A percentile compares a stretch with the other conserved stretches of the same genome.
phyloP scores from a whole-genome alignment of 805 yeast genomes.

The Cyberlindnera mississippiensis region DNA sequence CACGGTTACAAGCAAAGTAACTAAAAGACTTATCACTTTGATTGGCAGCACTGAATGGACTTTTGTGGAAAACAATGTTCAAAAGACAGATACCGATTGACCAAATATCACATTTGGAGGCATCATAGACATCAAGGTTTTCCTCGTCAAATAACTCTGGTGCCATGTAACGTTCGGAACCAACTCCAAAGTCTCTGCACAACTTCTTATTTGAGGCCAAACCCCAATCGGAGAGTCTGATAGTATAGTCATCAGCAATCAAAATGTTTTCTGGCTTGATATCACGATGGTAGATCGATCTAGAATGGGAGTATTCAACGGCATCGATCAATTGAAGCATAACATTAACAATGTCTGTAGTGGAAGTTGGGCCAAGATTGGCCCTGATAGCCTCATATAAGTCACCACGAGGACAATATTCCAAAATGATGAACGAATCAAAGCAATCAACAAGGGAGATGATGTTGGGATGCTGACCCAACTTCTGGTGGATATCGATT shows the following conservation, averaged over 20 bases:
- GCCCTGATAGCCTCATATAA: slow-evolving; percentile 72
- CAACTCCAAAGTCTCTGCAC: slow-evolving; percentile 78
- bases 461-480: slow-evolving; percentile 56
- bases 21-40: slow-evolving; percentile 76
- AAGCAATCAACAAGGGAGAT: slow-evolving; percentile 59
- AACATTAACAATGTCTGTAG: slow-evolving; percentile 47
- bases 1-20: slow-evolving; percentile 84
- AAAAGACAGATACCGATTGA: slow-evolving; percentile 79
- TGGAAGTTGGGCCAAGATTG: slow-evolving; percentile 51
- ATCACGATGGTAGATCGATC: slow-evolving; percentile 76
- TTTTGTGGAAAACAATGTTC: slow-evolving; percentile 82
- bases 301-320: slow-evolving; percentile 65
- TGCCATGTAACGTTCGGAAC: slow-evolving; percentile 91
- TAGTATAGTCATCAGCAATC: slow-evolving; percentile 46
- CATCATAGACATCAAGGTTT: slow-evolving; percentile 58
- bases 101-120: slow-evolving; percentile 86
- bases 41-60: slow-evolving; percentile 81
- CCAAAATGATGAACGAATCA: slow-evolving; percentile 70
- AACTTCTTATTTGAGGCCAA: slow-evolving; percentile 49
- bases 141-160: slow-evolving; percentile 77
- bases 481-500: slow-evolving; percentile 56
- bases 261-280: slow-evolving; percentile 78
- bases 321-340: slow-evolving; percentile 67
- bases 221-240: slow-evolving; percentile 76
- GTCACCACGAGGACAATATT: slow-evolving; percentile 86